phyloP scores from a whole-genome alignment of 495 filamentous ascomycete genomes.

The Bombardia bombarda region DNA sequence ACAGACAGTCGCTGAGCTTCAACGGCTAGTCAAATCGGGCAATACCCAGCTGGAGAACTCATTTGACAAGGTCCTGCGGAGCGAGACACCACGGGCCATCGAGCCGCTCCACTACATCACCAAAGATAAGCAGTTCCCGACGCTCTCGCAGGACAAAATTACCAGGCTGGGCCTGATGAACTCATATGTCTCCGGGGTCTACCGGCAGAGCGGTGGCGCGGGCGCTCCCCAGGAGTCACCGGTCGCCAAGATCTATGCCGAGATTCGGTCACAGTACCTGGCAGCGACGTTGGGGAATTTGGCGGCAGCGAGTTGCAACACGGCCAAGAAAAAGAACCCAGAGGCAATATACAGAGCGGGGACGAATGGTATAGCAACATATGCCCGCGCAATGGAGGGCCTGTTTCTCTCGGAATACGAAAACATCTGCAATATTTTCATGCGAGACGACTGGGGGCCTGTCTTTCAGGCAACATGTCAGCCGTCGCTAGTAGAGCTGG shows the following conservation, averaged over 20 bases:
- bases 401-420: slow-evolving; percentile 84
- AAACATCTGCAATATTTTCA: slow-evolving; percentile 76
- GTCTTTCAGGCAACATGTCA: slow-evolving; percentile 73
- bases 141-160: slow-evolving; percentile 42
- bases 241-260: slow-evolving; percentile 67
- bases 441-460: slow-evolving; percentile 70
- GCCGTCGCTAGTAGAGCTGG: slow-evolving; percentile 67
- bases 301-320: slow-evolving; percentile 79
- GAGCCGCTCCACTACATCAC: slow-evolving; percentile 91
- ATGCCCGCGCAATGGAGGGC: slow-evolving; percentile 77
- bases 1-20: slow-evolving; percentile 76
- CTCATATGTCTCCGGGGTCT: slow-evolving; percentile 32
- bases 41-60: slow-evolving; percentile 73
- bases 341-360: slow-evolving; percentile 82
- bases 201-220: slow-evolving; percentile 20
- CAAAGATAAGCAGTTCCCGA: slow-evolving; percentile 56
- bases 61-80: slow-evolving; percentile 63
- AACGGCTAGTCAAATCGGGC: slow-evolving; percentile 65
- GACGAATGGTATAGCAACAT: slow-evolving; percentile 88
- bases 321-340: slow-evolving; percentile 68
- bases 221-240: slow-evolving; percentile 54
- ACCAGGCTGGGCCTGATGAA: slow-evolving; percentile 43
- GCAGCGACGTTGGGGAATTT: slow-evolving; percentile 71
- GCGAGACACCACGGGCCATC: slow-evolving; percentile 61
- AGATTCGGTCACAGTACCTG: slow-evolving; percentile 79